A percentile compares a stretch with the other conserved stretches of the same genome.
phyloP scores from a whole-genome alignment of 179 eudicot species.

The Beta macrorhiza region DNA sequence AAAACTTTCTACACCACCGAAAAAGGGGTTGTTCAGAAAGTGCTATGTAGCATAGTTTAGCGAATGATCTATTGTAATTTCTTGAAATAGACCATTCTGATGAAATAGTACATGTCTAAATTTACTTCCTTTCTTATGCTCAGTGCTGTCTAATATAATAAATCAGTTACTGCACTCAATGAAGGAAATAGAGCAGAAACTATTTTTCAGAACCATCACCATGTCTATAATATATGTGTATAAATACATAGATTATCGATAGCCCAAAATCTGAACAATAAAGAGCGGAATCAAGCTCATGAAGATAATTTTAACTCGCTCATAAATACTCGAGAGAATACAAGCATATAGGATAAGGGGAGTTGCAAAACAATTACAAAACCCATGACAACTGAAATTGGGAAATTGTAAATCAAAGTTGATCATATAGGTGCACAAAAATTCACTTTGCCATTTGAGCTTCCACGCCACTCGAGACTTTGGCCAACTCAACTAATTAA shows the following conservation, averaged over 20 bases:
- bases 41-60: slow-evolving; percentile 29
- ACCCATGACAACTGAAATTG: too few species aligned
- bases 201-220: neutral
- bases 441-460: too few species aligned
- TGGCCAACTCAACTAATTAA: too few species aligned
- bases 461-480: too few species aligned
- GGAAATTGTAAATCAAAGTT: too few species aligned
- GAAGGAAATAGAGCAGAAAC: neutral
- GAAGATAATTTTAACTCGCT: too few species aligned
- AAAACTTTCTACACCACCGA: slow-evolving; percentile 25
- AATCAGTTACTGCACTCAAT: neutral
- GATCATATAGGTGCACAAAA: too few species aligned
- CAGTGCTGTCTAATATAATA: neutral
- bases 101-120: slow-evolving; percentile 29
- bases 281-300: too few species aligned
- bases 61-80: slow-evolving; percentile 26
- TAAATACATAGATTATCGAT: neutral
- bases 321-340: too few species aligned
- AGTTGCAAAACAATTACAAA: too few species aligned
- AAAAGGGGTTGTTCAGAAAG: slow-evolving; percentile 24
- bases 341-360: too few species aligned
- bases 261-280: too few species aligned
- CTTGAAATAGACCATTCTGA: slow-evolving; percentile 15
- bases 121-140: slow-evolving; percentile 2
- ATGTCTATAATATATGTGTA: neutral